These are phyloP conservation scores for Lactifluus piperatus DNA, from an alignment of 768 basidiomycete genomes.

Conservation along the genomic window DNA sequence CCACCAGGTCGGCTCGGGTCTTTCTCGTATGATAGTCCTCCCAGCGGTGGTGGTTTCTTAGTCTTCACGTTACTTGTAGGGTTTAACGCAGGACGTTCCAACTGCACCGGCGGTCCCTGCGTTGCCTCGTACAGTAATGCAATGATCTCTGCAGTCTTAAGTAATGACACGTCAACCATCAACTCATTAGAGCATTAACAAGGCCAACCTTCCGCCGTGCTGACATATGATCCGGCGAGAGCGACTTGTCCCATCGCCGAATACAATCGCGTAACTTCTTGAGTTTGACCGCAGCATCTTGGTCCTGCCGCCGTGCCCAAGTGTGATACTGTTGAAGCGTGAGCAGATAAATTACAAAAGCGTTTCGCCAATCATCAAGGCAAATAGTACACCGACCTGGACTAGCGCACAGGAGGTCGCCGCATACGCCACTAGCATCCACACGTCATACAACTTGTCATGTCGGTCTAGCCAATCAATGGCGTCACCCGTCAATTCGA, in stretches of 20 bases:
- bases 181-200: constrained; percentile 22
- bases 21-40: constrained; percentile 60
- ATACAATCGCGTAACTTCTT: constrained; percentile 79
- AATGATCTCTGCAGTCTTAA: constrained; percentile 89
- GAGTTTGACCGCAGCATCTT: constrained; percentile 63
- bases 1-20: constrained; percentile 79
- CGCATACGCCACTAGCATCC: constrained; percentile 81
- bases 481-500: constrained; percentile 63
- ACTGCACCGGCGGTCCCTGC: constrained; percentile 51
- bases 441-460: constrained; percentile 76
- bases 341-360: background rate
- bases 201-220: constrained; percentile 74
- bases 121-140: constrained; percentile 88
- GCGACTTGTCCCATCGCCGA: constrained; percentile 75
- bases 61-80: constrained; percentile 67
- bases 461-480: constrained; percentile 87
- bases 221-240: constrained; percentile 92
- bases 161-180: constrained; percentile 2
- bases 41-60: constrained; percentile 39
- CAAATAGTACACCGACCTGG: constrained; percentile 46
- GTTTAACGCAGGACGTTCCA: constrained; percentile 56
- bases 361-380: background rate
- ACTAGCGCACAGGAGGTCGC: constrained; percentile 85
- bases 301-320: constrained; percentile 77
- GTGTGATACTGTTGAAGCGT: constrained; percentile 69